Conservation (phyloP, 148 eudicot genomes). For the Polygonum aviculare region DNA sequence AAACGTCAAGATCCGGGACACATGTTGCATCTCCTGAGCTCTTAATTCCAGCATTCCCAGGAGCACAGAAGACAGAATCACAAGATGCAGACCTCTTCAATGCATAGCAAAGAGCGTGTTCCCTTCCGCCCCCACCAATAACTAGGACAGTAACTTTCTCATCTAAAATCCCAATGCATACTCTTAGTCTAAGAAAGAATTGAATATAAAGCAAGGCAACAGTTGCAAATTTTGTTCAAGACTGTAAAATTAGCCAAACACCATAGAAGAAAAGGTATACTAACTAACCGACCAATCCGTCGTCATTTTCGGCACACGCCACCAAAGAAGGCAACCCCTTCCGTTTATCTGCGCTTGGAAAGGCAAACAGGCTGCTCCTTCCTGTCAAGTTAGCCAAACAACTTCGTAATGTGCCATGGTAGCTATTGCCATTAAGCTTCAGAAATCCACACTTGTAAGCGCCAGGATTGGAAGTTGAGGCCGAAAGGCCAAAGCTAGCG, state of each 20-base stretch:
- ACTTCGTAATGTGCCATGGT: background rate
- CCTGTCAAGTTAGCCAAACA: background rate
- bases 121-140: conserved; percentile 97
- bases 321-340: background rate
- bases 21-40: conserved; percentile 76
- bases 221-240: background rate
- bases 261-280: background rate
- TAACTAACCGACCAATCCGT: conserved; percentile 2
- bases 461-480: background rate
- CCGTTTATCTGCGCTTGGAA: background rate
- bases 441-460: background rate
- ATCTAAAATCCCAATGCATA: conserved; percentile 25
- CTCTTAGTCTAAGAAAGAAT: background rate
- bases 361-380: background rate
- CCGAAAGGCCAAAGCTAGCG: background rate
- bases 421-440: background rate
- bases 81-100: conserved; percentile 69
- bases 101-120: conserved; percentile 86
- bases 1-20: conserved; percentile 48
- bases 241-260: background rate
- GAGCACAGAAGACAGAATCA: conserved; percentile 66
- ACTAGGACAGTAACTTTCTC: conserved; percentile 70
- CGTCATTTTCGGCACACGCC: background rate
- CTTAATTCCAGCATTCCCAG: conserved; percentile 92
- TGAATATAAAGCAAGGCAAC: background rate